A percentile compares a stretch with the other conserved stretches of the same genome.
These are phyloP conservation scores for Ceratocystis colombiana DNA, from an alignment of 2,329 filamentous ascomycete species.

Conservation along the genomic window DNA sequence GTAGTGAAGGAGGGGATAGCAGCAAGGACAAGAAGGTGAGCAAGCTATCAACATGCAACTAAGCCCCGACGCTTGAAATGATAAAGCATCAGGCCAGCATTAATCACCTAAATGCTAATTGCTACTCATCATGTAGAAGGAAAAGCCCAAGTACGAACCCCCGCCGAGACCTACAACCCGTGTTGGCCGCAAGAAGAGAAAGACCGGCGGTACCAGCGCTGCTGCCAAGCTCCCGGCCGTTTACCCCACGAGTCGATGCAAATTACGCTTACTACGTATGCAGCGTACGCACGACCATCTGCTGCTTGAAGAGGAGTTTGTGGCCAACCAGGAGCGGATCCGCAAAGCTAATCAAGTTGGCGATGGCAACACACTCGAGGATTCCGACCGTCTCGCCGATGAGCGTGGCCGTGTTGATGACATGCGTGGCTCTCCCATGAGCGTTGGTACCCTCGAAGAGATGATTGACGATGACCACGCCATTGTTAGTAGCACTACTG, in stretches of 20 bases:
- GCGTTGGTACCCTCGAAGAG: conserved; percentile 93
- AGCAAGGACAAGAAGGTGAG: conserved; percentile 81
- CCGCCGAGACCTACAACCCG: conserved; percentile 93
- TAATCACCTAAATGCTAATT: not conserved
- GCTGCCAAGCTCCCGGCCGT: conserved; percentile 90
- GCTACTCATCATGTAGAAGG: conserved; percentile 56
- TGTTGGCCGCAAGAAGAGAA: conserved; percentile 98
- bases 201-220: conserved; percentile 81
- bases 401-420: conserved; percentile 93
- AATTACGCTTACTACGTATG: conserved; percentile 93
- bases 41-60: conserved; percentile 28
- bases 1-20: conserved; percentile 62
- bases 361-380: conserved; percentile 61
- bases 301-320: conserved; percentile 93
- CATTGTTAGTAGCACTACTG: conserved; percentile 94
- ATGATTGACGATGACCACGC: conserved; percentile 99
- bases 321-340: conserved; percentile 95
- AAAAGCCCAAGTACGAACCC: conserved; percentile 99
- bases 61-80: not conserved
- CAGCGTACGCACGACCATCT: conserved; percentile 97
- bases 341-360: conserved; percentile 81
- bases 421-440: conserved; percentile 98
- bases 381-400: conserved; percentile 77
- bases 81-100: too few species aligned
- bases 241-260: conserved; percentile 93